Evolutionary conservation across 495 filamentous ascomycete genomes (phyloP), one percentile per base, ranked within the genome.

Genomic region (Talaromyces proteolyticus): DNA sequence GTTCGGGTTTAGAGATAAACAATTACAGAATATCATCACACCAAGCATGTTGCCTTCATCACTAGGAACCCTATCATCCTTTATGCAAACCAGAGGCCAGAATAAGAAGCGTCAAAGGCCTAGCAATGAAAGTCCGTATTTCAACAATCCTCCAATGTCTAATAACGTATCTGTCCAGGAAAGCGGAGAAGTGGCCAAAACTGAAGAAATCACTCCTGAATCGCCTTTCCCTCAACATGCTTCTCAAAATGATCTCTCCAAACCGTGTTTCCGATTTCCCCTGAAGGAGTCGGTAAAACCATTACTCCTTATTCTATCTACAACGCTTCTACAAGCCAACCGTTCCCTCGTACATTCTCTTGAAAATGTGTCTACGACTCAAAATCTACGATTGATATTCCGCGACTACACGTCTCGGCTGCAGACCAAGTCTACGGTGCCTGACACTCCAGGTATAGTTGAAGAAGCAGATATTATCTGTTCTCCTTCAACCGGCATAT

Each of bases 401-500:
- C 45, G 64, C 44, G 65, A 68, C 40, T 62, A 62, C 24, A 10
- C 38, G 18, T 14, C 14, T 41, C 38, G n/a, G 14, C 14, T 7
- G 7, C 29, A 6, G 42, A 41, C 26, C 42, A 23, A 10, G 19
- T 24, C 16, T 20, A 29, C 17, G 20, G 21, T 24, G n/a, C 17
- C 25, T n/a, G 40, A 21, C 25, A 34, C 39, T 23, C 19, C 47
- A 14, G 21, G 25, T 17, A 7, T 25, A 6, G 17, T 49, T 14
- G n/a, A 24, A 17, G 90, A 95, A 63, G 88, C 88, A 8, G 91
- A 95, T 60, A 53, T 95, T 12, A 80, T 87, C 24, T 53, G 91
- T 40, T 89, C 89, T 0, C 82, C 88, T 0, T 69, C 69, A 2
- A 85, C 79, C 0, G 89, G 87, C 1, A 67, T 95, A 12, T 58